These are phyloP conservation scores for Rhynchosporium agropyri DNA, from an alignment of 2,329 filamentous ascomycete genomes.

Conservation along the genomic window DNA sequence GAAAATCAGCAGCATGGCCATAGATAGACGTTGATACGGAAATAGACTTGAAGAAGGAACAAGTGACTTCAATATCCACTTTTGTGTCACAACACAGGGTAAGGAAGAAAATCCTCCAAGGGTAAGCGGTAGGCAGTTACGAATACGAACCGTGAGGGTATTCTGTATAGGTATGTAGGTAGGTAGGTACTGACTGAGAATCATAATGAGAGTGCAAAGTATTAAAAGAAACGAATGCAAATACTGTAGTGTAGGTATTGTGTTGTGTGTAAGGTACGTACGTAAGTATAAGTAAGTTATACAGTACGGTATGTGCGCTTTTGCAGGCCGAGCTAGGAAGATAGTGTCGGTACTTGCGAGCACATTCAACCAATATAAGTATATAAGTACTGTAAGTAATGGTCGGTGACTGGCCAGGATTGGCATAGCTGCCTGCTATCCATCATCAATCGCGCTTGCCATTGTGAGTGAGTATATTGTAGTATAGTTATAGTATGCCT, in stretches of 20 bases:
- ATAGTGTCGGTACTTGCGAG: background rate
- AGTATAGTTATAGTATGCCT: background rate
- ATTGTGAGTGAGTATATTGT: too few species aligned
- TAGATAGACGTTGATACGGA: background rate
- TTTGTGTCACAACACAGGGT: background rate
- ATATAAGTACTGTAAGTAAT: background rate
- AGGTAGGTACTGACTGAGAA: background rate
- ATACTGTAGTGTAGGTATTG: too few species aligned
- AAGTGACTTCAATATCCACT: background rate
- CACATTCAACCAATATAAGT: background rate
- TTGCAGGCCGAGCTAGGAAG: background rate
- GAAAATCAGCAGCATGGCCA: constrained; percentile 5
- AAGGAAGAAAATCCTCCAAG: too few species aligned
- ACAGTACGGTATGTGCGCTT: too few species aligned
- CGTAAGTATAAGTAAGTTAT: too few species aligned
- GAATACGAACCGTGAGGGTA: too few species aligned
- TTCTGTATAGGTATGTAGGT: background rate
- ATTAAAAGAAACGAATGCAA: too few species aligned
- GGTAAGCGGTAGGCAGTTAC: too few species aligned
- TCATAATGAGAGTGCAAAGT: too few species aligned
- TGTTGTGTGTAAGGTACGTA: too few species aligned
- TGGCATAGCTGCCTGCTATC: too few species aligned
- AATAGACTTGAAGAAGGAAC: constrained; percentile 1
- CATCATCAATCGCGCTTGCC: background rate
- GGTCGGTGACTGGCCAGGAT: too few species aligned